These are phyloP conservation scores for Phlebiopsis gigantea DNA, from an alignment of 768 basidiomycete genomes.

Conservation along the genomic window DNA sequence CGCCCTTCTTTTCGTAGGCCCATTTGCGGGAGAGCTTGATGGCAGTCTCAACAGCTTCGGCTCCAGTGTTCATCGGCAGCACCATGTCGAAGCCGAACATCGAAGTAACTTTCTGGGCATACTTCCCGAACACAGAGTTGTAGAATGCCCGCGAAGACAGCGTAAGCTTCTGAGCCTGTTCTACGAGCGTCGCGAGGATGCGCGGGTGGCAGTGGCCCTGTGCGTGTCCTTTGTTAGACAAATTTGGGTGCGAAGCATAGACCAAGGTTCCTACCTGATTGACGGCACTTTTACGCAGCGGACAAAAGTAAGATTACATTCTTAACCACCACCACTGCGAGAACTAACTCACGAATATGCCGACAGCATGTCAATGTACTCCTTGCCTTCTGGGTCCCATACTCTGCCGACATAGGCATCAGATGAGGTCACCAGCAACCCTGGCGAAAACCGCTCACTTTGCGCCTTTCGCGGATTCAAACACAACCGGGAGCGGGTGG, in stretches of 20 bases:
- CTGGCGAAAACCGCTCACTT: slow-evolving; percentile 59
- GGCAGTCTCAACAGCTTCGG: slow-evolving; percentile 97
- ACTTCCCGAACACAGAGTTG: slow-evolving; percentile 86
- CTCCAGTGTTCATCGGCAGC: slow-evolving; percentile 98
- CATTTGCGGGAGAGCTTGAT: slow-evolving; percentile 95
- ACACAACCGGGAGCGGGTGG: slow-evolving; percentile 92
- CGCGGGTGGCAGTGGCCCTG: slow-evolving; percentile 89
- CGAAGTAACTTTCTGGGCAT: slow-evolving; percentile 76
- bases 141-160: slow-evolving; percentile 96
- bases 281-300: slow-evolving; percentile 52
- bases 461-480: slow-evolving; percentile 85
- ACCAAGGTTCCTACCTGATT: slow-evolving; percentile 58
- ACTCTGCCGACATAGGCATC: slow-evolving; percentile 38
- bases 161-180: slow-evolving; percentile 86
- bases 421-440: slow-evolving; percentile 12
- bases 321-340: not conserved
- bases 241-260: not conserved
- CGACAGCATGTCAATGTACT: slow-evolving; percentile 97
- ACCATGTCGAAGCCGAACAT: slow-evolving; percentile 94
- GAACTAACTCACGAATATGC: slow-evolving; percentile 80
- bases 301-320: not conserved
- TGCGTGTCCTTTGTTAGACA: slow-evolving; percentile 1
- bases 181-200: slow-evolving; percentile 74
- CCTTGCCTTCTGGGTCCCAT: slow-evolving; percentile 92
- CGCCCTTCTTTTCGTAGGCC: slow-evolving; percentile 88